Base-by-base conservation (phyloP, 2,329 filamentous ascomycete genomes). In the Cladobotryum protrusum region DNA sequence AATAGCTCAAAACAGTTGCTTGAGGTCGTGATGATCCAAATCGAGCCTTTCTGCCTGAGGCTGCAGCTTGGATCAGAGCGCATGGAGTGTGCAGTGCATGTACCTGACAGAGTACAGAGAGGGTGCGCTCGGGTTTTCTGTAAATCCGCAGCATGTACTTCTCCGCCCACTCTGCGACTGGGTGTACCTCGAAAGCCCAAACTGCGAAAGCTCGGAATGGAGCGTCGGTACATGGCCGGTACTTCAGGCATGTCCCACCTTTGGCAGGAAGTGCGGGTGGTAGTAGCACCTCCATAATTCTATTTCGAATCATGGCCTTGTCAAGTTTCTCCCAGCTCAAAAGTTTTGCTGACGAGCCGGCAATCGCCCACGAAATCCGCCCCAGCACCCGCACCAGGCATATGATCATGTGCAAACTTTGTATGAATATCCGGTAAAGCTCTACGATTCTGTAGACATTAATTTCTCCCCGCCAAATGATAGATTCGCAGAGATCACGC, bases 381-480 rank as follows among this genome's bases (percentile, higher is more conserved):
- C 67, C 60, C 67, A 69, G 66, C 69, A 63, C 65, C 65, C 72
- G 67, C 65, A 67, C 68, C 65, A 72, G 68, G 67, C 63, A 61
- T 68, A 72, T 76, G 72, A 75, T 65, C 72, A 81, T 79, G 76
- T 66, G 65, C 72, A 81, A 71, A 82, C 59, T 72, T 70, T 63
- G 66, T 66, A 63, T 70, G 61, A 62, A 67, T 62, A 71, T 65
- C 72, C 67, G 61, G 60, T 72, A 66, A 73, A 69, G 60, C 60
- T 56, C 58, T 69, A 71, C 66, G 61, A 67, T 71, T 76, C 66
- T 61, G 67, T 74, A 75, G 81, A 84, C 74, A 63, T 71, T 70
- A 66, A 69, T 80, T 79, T 78, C 65, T 67, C 62, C 66, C 52
- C 66, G 61, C 68, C 79, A 78, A 74, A 83, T 84, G 81, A 75